Percentiles rank a stretch among this genome's conserved stretches.
Conservation (phyloP, 2,329 filamentous ascomycete genomes). For the Aspergillus alliaceus region DNA sequence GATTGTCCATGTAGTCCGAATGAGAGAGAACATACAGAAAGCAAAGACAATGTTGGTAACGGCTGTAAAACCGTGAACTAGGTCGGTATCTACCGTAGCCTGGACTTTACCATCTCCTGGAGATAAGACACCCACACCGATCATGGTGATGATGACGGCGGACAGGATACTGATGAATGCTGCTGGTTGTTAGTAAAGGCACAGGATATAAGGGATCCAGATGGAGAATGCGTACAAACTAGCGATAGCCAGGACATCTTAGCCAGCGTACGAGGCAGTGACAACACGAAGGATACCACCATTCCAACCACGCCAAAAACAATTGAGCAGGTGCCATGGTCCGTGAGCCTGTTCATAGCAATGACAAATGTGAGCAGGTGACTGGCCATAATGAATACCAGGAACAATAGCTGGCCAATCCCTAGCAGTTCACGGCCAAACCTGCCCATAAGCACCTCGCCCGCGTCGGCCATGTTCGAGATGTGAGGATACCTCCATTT, state of each 20-base stretch:
- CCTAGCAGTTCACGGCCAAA: constrained; percentile 64
- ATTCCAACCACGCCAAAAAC: too few relatives aligned
- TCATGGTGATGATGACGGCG: constrained; percentile 67
- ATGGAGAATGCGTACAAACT: too few relatives aligned
- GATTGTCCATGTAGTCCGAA: constrained; percentile 46
- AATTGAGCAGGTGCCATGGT: constrained; percentile 63
- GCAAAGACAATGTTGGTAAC: constrained; percentile 71
- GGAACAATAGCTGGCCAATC: constrained; percentile 61
- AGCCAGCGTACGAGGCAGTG: constrained; percentile 62
- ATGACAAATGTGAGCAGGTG: constrained; percentile 71
- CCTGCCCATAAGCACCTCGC: constrained; percentile 60
- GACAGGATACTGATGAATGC: constrained; percentile 64
- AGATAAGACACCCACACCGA: constrained; percentile 59
- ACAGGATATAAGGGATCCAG: too few relatives aligned
- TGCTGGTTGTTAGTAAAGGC: constrained; percentile 25
- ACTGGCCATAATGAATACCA: constrained; percentile 70
- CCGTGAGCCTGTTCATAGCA: constrained; percentile 65
- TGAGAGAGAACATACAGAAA: constrained; percentile 58
- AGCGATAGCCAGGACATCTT: constrained; percentile 64
- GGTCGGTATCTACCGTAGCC: constrained; percentile 43
- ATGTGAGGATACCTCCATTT: constrained; percentile 59
- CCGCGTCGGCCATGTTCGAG: constrained; percentile 68
- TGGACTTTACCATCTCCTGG: constrained; percentile 38
- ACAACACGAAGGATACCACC: constrained; percentile 58
- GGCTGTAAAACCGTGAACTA: constrained; percentile 60